Evolutionary conservation across 2,329 filamentous ascomycete genomes (phyloP).

Genomic region (Xylaria sp.): DNA sequence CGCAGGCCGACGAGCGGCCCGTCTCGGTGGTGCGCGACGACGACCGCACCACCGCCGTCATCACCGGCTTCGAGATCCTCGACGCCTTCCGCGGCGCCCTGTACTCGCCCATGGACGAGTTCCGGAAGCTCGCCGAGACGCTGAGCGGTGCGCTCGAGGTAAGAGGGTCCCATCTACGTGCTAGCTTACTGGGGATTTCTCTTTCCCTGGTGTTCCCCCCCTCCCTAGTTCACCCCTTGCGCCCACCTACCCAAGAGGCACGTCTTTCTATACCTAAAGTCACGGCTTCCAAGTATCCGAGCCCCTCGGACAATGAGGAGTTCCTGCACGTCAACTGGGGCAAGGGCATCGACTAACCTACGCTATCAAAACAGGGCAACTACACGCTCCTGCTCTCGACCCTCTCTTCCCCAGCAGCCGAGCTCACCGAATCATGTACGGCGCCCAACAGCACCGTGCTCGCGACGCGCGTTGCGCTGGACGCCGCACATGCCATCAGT

Average conservation of each 20-base stretch:
- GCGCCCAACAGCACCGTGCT: background rate
- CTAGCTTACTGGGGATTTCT: too few relatives aligned
- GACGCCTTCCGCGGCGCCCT: slow-evolving; percentile 32
- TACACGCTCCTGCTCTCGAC: slow-evolving; percentile 20
- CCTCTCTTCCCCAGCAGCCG: background rate
- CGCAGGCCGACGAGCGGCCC: slow-evolving; percentile 34
- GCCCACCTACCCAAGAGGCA: too few relatives aligned
- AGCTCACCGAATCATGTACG: background rate
- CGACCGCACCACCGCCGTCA: slow-evolving; percentile 27
- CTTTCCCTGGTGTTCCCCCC: too few relatives aligned
- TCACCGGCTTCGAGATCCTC: slow-evolving; percentile 39
- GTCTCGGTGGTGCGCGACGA: slow-evolving; percentile 26
- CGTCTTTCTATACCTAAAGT: too few relatives aligned
- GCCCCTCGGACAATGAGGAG: too few relatives aligned
- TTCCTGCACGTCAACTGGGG: too few relatives aligned
- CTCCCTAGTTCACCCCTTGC: too few relatives aligned
- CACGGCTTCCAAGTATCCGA: too few relatives aligned
- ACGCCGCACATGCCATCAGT: background rate
- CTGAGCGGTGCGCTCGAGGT: slow-evolving; percentile 31
- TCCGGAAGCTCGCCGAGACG: slow-evolving; percentile 7
- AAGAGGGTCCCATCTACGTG: background rate
- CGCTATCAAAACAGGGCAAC: slow-evolving; percentile 27
- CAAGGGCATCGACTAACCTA: background rate
- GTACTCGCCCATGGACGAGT: slow-evolving; percentile 34
- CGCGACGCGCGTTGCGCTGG: background rate